Conservation (phyloP, 1,284 basidiomycete species). For the Lignosus rhinocerotis region DNA sequence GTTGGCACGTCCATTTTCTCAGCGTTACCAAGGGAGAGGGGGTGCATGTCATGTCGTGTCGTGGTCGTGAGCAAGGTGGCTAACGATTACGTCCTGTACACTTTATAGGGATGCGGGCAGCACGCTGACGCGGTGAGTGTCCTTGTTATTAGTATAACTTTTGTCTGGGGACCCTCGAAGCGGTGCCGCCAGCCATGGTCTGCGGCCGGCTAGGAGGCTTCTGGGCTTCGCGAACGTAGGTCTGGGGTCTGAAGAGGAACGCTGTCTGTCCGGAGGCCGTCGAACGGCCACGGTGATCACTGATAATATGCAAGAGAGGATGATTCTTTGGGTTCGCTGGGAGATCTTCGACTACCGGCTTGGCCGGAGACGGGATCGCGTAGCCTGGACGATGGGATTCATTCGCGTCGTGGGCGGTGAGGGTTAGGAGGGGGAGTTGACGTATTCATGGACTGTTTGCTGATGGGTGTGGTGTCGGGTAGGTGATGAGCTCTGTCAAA, state of each 20-base stretch:
- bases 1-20: constrained; percentile 4
- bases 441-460: constrained; percentile 22
- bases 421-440: constrained; percentile 14
- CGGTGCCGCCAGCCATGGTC: neutral
- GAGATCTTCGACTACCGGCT: constrained; percentile 10
- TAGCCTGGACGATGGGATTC: constrained; percentile 10
- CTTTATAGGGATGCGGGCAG: constrained; percentile 62
- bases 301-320: neutral
- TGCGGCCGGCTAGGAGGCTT: neutral
- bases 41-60: neutral
- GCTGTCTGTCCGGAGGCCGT: neutral
- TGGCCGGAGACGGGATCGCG: constrained; percentile 6
- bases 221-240: too few species aligned
- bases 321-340: neutral
- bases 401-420: neutral
- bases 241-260: too few species aligned
- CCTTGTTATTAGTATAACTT: neutral
- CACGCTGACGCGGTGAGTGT: constrained; percentile 63
- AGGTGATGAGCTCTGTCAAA: constrained; percentile 70
- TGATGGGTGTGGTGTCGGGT: constrained; percentile 18
- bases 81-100: constrained; percentile 24
- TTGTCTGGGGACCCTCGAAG: neutral
- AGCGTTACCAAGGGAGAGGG: neutral
- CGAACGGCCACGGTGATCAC: neutral
- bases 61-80: constrained; percentile 6